Evolutionary conservation across 164 flowering plant species (phyloP).

Genomic region (Litsea cubeba): DNA sequence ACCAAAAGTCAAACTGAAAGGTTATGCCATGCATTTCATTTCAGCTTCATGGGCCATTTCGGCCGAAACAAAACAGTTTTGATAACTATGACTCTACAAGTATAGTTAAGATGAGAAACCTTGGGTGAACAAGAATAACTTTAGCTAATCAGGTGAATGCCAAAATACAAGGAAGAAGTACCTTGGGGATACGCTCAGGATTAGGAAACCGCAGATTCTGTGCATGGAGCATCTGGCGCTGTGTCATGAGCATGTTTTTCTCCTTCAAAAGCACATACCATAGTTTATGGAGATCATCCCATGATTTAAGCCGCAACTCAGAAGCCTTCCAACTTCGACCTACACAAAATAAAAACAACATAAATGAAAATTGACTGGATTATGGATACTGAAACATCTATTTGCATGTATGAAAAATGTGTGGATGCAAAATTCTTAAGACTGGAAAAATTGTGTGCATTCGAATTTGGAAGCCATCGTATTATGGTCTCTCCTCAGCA

Average conservation of each 20-base stretch:
- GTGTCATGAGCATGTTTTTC: constrained; percentile 97
- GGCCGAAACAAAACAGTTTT: too few species aligned
- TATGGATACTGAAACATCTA: not conserved
- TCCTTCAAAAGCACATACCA: constrained; percentile 95
- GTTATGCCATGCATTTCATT: too few species aligned
- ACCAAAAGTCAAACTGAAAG: too few species aligned
- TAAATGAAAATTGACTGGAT: not conserved
- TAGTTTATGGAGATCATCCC: constrained; percentile 87
- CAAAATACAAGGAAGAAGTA: constrained; percentile 13
- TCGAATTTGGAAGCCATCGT: too few species aligned
- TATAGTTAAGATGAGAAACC: not conserved
- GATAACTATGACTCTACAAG: too few species aligned
- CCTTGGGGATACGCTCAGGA: constrained; percentile 95
- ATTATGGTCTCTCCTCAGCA: too few species aligned
- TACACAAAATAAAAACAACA: constrained; percentile 16
- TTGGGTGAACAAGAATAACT: not conserved
- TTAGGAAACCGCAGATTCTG: constrained; percentile 85
- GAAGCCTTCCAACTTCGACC: constrained; percentile 97
- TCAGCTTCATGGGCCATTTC: too few species aligned
- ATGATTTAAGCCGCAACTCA: constrained; percentile 88
- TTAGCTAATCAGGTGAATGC: not conserved
- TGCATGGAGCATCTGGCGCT: constrained; percentile 87
- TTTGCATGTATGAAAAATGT: not conserved
- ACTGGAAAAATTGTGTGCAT: too few species aligned
- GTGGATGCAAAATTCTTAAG: not conserved